These are phyloP conservation scores for Xylariaceae sp. DNA, from an alignment of 2,329 filamentous ascomycete species.

Conservation along the genomic window DNA sequence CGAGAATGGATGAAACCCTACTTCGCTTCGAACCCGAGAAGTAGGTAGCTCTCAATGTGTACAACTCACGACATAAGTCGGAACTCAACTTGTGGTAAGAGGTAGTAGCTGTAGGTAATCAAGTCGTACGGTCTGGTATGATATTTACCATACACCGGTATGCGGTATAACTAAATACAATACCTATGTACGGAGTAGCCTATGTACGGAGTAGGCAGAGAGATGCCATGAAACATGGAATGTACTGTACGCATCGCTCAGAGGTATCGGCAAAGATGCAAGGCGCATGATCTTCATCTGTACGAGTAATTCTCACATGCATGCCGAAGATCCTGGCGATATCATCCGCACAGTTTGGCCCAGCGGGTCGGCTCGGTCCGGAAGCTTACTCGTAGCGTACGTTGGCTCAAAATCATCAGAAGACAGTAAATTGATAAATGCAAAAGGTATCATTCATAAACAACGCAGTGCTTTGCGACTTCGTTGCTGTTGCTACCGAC, in stretches of 20 bases:
- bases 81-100: no score
- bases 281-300: slow-evolving; percentile 6
- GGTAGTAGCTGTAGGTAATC: no score
- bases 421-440: no score
- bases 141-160: no score
- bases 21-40: no score
- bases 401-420: no score
- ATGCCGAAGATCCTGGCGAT: slow-evolving; percentile 10
- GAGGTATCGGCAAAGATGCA: neutral
- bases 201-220: neutral
- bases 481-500: slow-evolving; percentile 26
- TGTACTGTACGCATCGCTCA: neutral
- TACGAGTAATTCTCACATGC: slow-evolving; percentile 13
- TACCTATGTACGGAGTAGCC: neutral
- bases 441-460: neutral
- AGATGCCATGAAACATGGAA: neutral
- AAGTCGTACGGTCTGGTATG: no score
- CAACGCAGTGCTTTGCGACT: neutral
- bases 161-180: no score
- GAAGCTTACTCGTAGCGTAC: neutral
- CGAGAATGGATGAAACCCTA: no score
- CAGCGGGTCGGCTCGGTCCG: neutral
- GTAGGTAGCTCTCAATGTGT: no score
- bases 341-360: slow-evolving; percentile 9
- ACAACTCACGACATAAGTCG: no score